Base-by-base conservation (phyloP, 139 green algal genomes). In the Chlorella vulgaris region DNA sequence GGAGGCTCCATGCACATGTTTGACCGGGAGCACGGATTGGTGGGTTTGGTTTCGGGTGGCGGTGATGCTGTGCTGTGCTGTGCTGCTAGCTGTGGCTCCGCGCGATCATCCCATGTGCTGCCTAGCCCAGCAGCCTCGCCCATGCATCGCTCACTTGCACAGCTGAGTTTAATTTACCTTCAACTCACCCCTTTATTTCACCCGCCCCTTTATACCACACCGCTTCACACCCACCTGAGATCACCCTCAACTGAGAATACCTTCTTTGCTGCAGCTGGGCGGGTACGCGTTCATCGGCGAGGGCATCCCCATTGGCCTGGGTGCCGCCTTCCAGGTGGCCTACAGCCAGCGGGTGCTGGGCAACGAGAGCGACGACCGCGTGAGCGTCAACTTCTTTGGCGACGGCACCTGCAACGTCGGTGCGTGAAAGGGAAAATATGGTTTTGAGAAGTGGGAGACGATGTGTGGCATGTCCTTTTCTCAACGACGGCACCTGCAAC, bases 1-100 rank as follows among this genome's bases (percentile, higher is more conserved):
- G 96, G 96, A 38, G 96, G 96, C 69, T 98, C 93, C 70, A 99
- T 99, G 96, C 96, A 99, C 90, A 98, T 99, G 90, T 99, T 99
- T 88, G 94, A 89, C 76, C 75, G 85, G 36, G 93, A 98, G 89
- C 78, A 95, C 81, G 90, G 89, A 74, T 84, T 99, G 76, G 89
- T 92, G 78, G 29, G 85, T 71, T n/a, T 15, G 55, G 47, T 10
- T 24, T 58, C 15, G 10, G 47, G 47, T 58, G 15, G 47, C 10
- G 47, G 15, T 58, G 47, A 24, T 15, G 47, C 15, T 58, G 10
- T 10, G 10, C 47, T 10, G 10, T 10, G 15, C 15, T 58, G 47
- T 58, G 47, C 13, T 10, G 47, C 15, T 15, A 58, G 47, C 10
- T 58, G 47, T 24, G n/a, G n/a, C n/a, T n/a, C n/a, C n/a, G n/a